These are phyloP conservation scores for Leptographium radiaticola DNA, from an alignment of 2,329 filamentous ascomycete species.

Conservation along the genomic window DNA sequence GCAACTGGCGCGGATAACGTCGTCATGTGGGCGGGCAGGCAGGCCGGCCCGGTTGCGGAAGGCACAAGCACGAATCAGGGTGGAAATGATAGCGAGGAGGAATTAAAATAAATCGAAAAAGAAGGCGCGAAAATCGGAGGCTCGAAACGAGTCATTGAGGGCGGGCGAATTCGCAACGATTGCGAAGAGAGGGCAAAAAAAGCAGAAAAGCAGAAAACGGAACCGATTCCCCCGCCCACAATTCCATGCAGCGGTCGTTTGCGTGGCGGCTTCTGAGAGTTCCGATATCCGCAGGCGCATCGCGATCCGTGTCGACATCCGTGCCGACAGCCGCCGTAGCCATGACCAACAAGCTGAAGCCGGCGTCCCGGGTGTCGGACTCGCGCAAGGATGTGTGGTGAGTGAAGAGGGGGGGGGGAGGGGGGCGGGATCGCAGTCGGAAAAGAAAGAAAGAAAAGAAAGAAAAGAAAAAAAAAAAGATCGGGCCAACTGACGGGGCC, in stretches of 20 bases:
- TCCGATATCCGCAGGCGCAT: not conserved
- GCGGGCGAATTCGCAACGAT: no score
- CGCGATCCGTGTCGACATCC: not conserved
- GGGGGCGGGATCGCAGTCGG: no score
- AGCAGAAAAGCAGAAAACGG: no score
- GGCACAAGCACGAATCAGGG: not conserved
- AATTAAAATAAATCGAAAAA: not conserved
- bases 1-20: not conserved
- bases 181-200: no score
- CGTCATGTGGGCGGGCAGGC: not conserved
- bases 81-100: not conserved
- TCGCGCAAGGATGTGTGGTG: conserved; percentile 25
- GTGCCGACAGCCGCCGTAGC: not conserved
- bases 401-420: no score
- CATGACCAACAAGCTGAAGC: conserved; percentile 19
- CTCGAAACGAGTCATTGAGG: no score
- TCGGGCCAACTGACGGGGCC: no score
- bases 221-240: no score
- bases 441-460: no score
- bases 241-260: not conserved
- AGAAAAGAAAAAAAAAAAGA: no score
- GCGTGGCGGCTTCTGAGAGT: not conserved
- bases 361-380: conserved; percentile 23
- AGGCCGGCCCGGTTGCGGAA: not conserved
- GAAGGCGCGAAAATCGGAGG: not conserved